Base-by-base conservation (phyloP, 192 early-diverging fungal species). In the Coemansia nantahalensis region DNA sequence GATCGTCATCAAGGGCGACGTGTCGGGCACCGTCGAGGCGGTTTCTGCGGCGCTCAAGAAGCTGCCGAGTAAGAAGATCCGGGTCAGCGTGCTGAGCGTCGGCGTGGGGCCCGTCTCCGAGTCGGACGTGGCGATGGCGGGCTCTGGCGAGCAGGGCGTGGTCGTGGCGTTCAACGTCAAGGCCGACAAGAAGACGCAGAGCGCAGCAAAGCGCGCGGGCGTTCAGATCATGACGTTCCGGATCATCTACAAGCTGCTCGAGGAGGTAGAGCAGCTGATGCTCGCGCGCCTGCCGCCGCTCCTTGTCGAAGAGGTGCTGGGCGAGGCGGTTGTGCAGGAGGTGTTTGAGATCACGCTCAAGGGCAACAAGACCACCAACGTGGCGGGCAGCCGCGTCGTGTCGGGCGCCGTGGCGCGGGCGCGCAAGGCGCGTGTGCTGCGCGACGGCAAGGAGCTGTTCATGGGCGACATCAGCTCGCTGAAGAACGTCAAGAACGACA, bases 221-320 rank as follows among this genome's bases (percentile, higher is more conserved):
- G 89, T 98, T 19, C 58, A 68, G 1, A 67, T 98, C 31, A 76
- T 83, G 50, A 60, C 80, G 17, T 88, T 87, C 61, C 83, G 86
- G 12, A 81, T 98, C 48, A 96, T 98, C 47, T 98, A 98, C 77
- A 84, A 87, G 51, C 77, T 98, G n/a, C 53, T 98, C 36, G 95
- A 98, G 54, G 85, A 90, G 45, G 74, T 96, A 31, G 93, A 95
- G 71, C 77, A 84, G 36, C 56, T 80, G 38, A 67, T 98, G 65
- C 66, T 79, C 8, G 82, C 83, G 21, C 75, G 87, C 23, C 77
- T 98, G 24, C 88, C 91, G 46, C 90, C 92, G 11, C 80, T 90
- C 30, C 62, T 85, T 22, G 71, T 86, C 39, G 85, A 81, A 15
- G 86, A 89, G 43, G 82, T 92, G n/a, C 77, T 79, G 24, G 94